Evolutionary conservation across 1,139 yeast genomes (phyloP).

Genomic region (Magnusiomyces suaveolens): DNA sequence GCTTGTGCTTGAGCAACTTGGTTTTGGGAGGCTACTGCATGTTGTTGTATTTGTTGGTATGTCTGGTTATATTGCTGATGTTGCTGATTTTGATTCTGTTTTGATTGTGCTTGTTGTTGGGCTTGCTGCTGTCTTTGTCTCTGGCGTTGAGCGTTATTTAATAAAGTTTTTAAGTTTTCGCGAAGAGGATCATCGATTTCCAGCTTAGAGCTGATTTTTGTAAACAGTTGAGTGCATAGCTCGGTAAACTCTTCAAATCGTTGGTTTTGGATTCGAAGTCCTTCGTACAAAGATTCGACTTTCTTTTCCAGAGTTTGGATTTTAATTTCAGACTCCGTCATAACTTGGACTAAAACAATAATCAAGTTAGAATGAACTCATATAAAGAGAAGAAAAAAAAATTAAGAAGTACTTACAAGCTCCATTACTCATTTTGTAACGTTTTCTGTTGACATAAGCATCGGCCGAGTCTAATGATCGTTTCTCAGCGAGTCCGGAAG

Average conservation of each 20-base stretch:
- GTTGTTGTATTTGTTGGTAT: constrained; percentile 19
- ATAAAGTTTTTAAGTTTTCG: not conserved
- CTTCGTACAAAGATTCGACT: not conserved
- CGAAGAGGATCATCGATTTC: not conserved
- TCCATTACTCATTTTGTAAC: not conserved
- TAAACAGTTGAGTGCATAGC: not conserved
- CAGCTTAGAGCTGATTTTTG: not conserved
- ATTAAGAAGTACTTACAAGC: not conserved
- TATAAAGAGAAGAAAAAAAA: not conserved
- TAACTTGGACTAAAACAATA: not conserved
- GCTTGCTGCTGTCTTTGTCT: constrained; percentile 27
- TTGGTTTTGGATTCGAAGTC: not conserved
- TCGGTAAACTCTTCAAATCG: constrained; percentile 1
- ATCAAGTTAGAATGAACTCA: not conserved
- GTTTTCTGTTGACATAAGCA: constrained; percentile 1
- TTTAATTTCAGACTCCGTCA: not conserved
- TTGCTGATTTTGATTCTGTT: constrained; percentile 19
- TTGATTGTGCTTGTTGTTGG: not conserved
- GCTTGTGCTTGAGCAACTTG: not conserved
- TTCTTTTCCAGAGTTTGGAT: constrained; percentile 2
- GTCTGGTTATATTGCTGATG: constrained; percentile 18
- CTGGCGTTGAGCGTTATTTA: constrained; percentile 14
- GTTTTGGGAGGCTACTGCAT: not conserved
- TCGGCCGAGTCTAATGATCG: not conserved
- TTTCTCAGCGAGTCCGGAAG: not conserved